Base-by-base conservation (phyloP, 108 stramenopile species). In the Cyclotella kingstonii region DNA sequence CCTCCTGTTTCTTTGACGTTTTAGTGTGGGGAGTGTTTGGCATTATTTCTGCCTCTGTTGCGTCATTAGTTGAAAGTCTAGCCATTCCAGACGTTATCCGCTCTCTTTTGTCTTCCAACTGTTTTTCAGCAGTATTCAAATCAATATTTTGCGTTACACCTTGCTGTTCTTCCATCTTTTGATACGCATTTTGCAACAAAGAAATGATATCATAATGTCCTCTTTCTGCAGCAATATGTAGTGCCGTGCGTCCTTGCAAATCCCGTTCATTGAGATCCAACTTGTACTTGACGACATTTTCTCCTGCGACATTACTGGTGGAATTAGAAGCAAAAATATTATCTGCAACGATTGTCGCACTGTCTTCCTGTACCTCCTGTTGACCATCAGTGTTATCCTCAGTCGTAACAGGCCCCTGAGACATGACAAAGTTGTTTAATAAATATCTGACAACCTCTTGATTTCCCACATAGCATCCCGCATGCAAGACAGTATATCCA, bases 401-500 rank as follows among this genome's bases (percentile, higher is more conserved):
- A 15, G 22, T 54, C 22, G 39, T 50, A 10, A 29, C 26, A 19
- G 21, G 23, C 9, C 51, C 21, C 10, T 38, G n/a, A 3, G 5
- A 6, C 41, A 46, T 31, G 5, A 72, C 51, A 30, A 40, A 40
- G 11, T 63, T 22, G n/a, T 60, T 33, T 30, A 80, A 41, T 30
- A 80, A 46, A 45, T 53, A 56, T 27, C 22, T 28, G 6, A 74
- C 68, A 2, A 71, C 73, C 48, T 66, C 74, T 10, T 14, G 22
- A 66, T 80, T 71, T 1, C 79, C 79, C 54, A 14, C 61, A 29
- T 51, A 40, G 33, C 85, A 84, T 21, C 84, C 71, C 4, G 83
- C 84, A 77, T 85, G 82, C 12, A 93, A 50, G 9, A 82, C 67
- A n/a, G 86, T 93, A 53, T 53, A 83, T 31, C 92, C 92, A 74